Conservation (phyloP, 805 yeast species). For the Lipomyces yamadae region DNA sequence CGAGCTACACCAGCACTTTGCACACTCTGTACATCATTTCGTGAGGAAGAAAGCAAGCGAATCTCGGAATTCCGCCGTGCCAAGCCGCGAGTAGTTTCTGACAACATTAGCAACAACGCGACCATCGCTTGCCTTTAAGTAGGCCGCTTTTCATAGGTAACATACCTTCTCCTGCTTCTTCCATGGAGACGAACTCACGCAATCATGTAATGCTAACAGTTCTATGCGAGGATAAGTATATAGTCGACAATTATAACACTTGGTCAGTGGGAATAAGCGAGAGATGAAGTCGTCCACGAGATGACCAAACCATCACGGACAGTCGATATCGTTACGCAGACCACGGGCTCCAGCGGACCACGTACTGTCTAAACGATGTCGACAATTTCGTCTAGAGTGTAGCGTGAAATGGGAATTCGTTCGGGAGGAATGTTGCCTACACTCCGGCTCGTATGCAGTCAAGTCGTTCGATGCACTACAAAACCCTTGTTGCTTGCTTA, state of each 20-base stretch:
- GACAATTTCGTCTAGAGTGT: not conserved
- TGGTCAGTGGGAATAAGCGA: not conserved
- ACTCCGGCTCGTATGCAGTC: too few species aligned
- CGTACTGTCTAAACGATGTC: not conserved
- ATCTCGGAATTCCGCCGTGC: not conserved
- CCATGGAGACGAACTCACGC: constrained; percentile 4
- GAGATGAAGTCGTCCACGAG: not conserved
- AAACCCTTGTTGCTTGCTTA: not conserved
- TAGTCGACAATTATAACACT: not conserved
- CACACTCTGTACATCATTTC: not conserved
- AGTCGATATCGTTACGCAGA: not conserved
- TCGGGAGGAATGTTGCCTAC: not conserved
- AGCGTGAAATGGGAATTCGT: not conserved
- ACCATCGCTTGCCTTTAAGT: not conserved
- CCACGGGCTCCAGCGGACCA: not conserved
- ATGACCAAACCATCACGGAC: not conserved
- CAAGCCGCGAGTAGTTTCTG: not conserved
- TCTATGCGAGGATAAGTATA: not conserved
- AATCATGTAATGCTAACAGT: not conserved
- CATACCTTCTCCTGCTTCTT: constrained; percentile 9
- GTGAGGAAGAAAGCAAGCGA: not conserved
- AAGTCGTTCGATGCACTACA: not conserved
- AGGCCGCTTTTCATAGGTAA: not conserved
- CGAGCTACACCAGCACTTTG: not conserved
- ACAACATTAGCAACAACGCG: not conserved